Conservation (phyloP, 805 yeast genomes). For the Cyberlindnera saturnus region DNA sequence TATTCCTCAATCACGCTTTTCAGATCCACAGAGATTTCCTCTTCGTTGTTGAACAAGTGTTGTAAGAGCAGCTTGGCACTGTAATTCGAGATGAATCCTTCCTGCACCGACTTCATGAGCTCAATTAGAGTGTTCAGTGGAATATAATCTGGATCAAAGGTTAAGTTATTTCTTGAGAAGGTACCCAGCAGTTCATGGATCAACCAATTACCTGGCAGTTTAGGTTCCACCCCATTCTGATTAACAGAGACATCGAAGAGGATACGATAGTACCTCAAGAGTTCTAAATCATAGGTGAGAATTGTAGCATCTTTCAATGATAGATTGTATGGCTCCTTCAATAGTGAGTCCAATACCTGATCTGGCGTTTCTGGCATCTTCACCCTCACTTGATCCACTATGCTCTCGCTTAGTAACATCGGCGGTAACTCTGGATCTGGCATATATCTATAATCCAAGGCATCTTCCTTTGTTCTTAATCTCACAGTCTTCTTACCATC, state of each 20-base stretch:
- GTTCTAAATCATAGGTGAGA: conserved; percentile 43
- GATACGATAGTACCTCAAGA: conserved; percentile 48
- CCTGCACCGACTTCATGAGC: conserved; percentile 44
- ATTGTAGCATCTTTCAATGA: conserved; percentile 72
- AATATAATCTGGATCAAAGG: conserved; percentile 27
- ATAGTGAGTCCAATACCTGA: conserved; percentile 39
- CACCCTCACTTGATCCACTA: conserved; percentile 35
- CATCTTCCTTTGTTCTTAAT: conserved; percentile 71
- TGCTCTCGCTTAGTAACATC: conserved; percentile 38
- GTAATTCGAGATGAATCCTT: conserved; percentile 46
- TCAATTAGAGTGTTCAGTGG: conserved; percentile 45
- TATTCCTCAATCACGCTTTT: conserved; percentile 45
- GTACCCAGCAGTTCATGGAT: conserved; percentile 76
- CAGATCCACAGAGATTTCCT: conserved; percentile 31
- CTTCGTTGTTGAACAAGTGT: conserved; percentile 50
- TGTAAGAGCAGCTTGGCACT: conserved; percentile 62
- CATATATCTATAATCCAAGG: conserved; percentile 86
- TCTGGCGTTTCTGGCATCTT: conserved; percentile 61
- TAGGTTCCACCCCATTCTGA: conserved; percentile 25
- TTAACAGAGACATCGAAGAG: conserved; percentile 29
- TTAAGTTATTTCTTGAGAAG: conserved; percentile 43
- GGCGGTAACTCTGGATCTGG: conserved; percentile 88
- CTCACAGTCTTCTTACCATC: conserved; percentile 65
- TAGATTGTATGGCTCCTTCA: conserved; percentile 44
- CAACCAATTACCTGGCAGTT: conserved; percentile 66